Conservation (phyloP, 176 grass and related monocot species). For the Triticum aestivum region IWGSC_CS_RefSeq_v2.1 NC_057806.1:595155253-595155752, state of each 20-base stretch:
- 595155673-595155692: conserved; percentile 88
- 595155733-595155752: conserved; percentile 32
- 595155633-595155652: conserved; percentile 58
- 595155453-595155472: not conserved
- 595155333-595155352: not conserved
- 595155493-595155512: conserved; percentile 19
- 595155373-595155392: not conserved
- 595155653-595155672: conserved; percentile 54
- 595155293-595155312: not conserved
- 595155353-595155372: not conserved
- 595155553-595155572: conserved; percentile 98
- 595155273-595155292: not conserved
- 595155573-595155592: conserved; percentile 86
- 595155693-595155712: conserved; percentile 99
- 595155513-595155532: conserved; percentile 85
- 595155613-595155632: conserved; percentile 66
- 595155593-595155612: conserved; percentile 95
- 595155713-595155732: conserved; percentile 96
- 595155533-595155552: conserved; percentile 77
- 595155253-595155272: not conserved
- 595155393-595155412: too few relatives aligned
- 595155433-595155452: not conserved
- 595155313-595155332: not conserved
- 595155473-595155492: not conserved
- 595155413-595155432: not conserved